Conservation (phyloP, 2,329 filamentous ascomycete genomes). For the Pseudogymnoascus sp. region DNA sequence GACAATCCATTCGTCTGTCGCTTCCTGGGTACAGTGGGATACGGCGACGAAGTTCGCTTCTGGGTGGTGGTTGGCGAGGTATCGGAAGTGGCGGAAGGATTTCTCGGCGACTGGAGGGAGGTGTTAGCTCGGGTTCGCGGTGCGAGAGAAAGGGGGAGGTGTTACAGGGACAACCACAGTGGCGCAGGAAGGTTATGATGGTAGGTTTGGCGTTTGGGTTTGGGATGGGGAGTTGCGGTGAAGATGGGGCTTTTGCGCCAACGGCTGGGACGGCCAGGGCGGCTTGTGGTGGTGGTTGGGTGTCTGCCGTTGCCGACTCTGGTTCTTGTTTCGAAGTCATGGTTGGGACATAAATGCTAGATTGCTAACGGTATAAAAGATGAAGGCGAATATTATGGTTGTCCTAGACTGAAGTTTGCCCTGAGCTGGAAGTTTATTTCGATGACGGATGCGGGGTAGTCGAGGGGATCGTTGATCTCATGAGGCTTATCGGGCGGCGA, state of each 20-base stretch:
- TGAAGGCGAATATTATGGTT: background rate
- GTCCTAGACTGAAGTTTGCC: background rate
- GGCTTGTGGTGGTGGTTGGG: conserved; percentile 31
- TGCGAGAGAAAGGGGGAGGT: background rate
- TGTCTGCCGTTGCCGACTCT: conserved; percentile 24
- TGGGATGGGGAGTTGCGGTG: conserved; percentile 45
- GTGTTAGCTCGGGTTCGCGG: background rate
- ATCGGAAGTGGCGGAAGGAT: conserved; percentile 48
- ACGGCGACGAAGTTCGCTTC: conserved; percentile 52
- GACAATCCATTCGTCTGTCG: conserved; percentile 37
- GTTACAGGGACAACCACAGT: conserved; percentile 68
- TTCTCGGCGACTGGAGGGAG: conserved; percentile 55
- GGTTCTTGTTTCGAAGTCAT: conserved; percentile 28
- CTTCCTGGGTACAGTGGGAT: conserved; percentile 52
- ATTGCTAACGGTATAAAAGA: background rate
- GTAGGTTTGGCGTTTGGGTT: conserved; percentile 45
- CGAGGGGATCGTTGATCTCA: conserved; percentile 1
- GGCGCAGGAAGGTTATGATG: conserved; percentile 60
- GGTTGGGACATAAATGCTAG: background rate
- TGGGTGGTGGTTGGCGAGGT: conserved; percentile 42
- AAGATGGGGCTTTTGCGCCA: conserved; percentile 49
- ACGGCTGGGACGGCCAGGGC: conserved; percentile 35
- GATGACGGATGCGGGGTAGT: conserved; percentile 6
- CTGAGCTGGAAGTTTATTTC: background rate
- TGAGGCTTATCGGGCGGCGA: conserved; percentile 1